phyloP scores from a whole-genome alignment of 2,329 filamentous ascomycete species.

The Penicillium occitanis region DNA sequence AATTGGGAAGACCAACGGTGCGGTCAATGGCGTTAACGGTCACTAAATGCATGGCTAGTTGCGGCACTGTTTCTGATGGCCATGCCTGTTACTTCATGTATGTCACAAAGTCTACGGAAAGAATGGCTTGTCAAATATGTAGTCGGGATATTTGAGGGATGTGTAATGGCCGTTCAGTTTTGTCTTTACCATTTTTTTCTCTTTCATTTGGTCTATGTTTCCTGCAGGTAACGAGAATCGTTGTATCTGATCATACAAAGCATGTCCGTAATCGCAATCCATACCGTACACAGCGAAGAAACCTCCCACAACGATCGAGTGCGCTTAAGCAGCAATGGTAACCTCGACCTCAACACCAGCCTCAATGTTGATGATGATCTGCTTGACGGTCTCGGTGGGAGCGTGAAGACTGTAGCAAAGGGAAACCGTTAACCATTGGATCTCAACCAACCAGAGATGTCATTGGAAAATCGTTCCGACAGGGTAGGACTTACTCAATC shows the following conservation, averaged over 20 bases:
- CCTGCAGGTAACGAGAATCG: conserved; percentile 1
- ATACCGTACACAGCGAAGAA: conserved; percentile 8
- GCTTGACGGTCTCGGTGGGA: conserved; percentile 74
- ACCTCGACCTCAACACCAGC: conserved; percentile 56
- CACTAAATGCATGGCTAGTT: background rate
- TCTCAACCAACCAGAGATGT: background rate
- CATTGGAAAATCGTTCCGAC: background rate
- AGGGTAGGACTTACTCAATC: conserved; percentile 68
- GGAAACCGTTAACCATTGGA: background rate
- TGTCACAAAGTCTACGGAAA: background rate
- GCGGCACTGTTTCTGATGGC: background rate
- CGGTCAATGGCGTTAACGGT: background rate
- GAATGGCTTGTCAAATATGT: background rate
- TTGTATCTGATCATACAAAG: conserved; percentile 12
- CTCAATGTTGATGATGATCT: conserved; percentile 57
- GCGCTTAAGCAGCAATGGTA: conserved; percentile 52
- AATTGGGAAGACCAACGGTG: background rate
- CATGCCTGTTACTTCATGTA: background rate
- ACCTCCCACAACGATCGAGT: conserved; percentile 15
- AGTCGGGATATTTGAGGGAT: background rate
- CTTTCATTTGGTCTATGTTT: conserved; percentile 17
- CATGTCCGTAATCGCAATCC: background rate
- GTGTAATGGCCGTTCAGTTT: background rate
- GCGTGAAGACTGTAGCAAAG: conserved; percentile 71
- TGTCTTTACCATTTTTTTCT: conserved; percentile 18